Evolutionary conservation across 768 basidiomycete genomes (phyloP).

Genomic region (Daedaleopsis sinensis): DNA sequence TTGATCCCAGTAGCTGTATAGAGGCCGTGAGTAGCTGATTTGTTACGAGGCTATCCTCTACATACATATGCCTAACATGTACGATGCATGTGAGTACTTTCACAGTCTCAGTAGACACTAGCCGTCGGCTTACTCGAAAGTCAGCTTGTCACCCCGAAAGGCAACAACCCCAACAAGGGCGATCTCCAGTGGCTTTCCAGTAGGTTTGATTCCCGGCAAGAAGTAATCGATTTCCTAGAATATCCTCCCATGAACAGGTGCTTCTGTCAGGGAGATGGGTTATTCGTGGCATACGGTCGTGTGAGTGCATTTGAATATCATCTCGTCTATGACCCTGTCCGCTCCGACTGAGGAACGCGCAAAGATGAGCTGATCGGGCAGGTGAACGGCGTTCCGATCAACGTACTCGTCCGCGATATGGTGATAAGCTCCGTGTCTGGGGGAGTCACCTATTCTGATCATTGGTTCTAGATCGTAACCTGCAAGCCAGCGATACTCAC

Average conservation of each 20-base stretch:
- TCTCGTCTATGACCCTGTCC: conserved; percentile 50
- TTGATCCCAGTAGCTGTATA: conserved; percentile 49
- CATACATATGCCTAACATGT: conserved; percentile 34
- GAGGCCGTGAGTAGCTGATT: not conserved
- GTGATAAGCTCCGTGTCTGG: conserved; percentile 43
- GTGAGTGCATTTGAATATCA: conserved; percentile 47
- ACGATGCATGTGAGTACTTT: not conserved
- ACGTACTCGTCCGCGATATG: conserved; percentile 44
- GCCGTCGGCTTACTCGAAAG: conserved; percentile 43
- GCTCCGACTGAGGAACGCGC: conserved; percentile 37
- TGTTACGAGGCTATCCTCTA: not conserved
- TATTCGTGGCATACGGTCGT: conserved; percentile 33
- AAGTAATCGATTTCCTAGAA: conserved; percentile 46
- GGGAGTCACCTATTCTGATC: conserved; percentile 39
- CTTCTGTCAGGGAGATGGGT: not conserved
- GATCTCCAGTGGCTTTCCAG: conserved; percentile 42
- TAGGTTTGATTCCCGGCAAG: conserved; percentile 34
- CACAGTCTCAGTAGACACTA: not conserved
- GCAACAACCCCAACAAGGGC: conserved; percentile 49
- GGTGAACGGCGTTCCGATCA: not conserved
- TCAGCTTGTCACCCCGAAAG: conserved; percentile 51
- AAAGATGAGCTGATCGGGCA: not conserved
- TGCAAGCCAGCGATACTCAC: conserved; percentile 16
- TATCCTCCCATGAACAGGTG: not conserved
- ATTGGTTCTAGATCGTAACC: conserved; percentile 8